Base-by-base conservation (phyloP, 2,329 filamentous ascomycete species). In the Apiospora marii region DNA sequence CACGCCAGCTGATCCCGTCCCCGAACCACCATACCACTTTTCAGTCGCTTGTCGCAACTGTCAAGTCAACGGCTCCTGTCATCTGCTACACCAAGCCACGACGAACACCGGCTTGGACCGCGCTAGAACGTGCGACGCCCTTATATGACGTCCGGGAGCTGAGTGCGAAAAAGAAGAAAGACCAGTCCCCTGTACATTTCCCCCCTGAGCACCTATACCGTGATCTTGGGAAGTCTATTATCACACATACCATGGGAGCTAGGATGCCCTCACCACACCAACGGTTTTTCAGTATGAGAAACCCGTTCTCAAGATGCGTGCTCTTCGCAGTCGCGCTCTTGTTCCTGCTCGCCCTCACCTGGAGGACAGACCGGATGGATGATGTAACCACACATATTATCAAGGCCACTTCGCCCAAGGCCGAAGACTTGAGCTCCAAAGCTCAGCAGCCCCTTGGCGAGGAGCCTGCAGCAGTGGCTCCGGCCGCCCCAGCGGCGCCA, bases 271-370 rank as follows among this genome's bases (percentile, higher is more conserved):
- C 81, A 72, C 77, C 84, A 72, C 81, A 84, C 75, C 85, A 81
- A 68, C 78, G 82, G 75, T 81, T 85, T 74, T 81, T 86, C 80
- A 86, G 79, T 75, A 86, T 87, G 85, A 83, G 87, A 74, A 87
- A 85, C 75, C 84, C 86, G 4, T 83, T 87, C 71, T 81, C 82
- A 58, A 82, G 84, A 80, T 85, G 83, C 69, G 78, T 87, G 16
- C 72, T 86, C 44, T 81, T 86, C 75, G 83, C 85, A 68, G 76
- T 85, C 30, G 81, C 81, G 72, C 79, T 88, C 70, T 77, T 87
- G 13, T 73, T 86, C 72, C 78, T 87, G 64, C 79, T 87, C 68
- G 79, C 80, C 67, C 74, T 84, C 43, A 81, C 85, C 8, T 81
- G 86, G 72, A 83, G 81, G 27, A 83, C 83, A 48, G 84, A 86